These are phyloP conservation scores for Picochlorum sp. DNA, from an alignment of 139 green algal genomes.

Conservation along the genomic window DNA sequence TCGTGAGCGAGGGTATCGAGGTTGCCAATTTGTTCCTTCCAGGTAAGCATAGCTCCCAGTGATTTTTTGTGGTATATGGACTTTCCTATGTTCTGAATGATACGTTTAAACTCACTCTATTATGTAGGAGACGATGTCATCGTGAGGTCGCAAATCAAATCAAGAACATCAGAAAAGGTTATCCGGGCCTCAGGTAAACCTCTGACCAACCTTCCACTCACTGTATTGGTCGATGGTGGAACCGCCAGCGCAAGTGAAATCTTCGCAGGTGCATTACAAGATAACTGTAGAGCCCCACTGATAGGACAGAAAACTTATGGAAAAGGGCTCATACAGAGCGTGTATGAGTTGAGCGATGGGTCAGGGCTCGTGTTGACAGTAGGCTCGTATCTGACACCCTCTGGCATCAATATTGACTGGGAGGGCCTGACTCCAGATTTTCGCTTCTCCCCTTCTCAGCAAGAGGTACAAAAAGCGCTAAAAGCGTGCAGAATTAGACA, in stretches of 20 bases:
- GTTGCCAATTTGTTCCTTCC: conserved; percentile 73
- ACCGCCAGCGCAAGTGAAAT: conserved; percentile 86
- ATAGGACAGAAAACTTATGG: conserved; percentile 73
- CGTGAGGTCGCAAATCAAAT: conserved; percentile 51
- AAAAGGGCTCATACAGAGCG: conserved; percentile 93
- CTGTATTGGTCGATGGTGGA: conserved; percentile 76
- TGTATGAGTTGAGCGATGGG: conserved; percentile 89
- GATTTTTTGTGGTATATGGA: too few species aligned
- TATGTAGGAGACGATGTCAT: conserved; percentile 45
- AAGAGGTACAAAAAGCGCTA: conserved; percentile 2
- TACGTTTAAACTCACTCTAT: conserved; percentile 22
- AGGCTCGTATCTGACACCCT: conserved; percentile 89
- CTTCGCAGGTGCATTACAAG: conserved; percentile 75
- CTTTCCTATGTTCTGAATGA: conserved; percentile 9
- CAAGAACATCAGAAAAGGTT: conserved; percentile 7
- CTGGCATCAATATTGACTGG: conserved; percentile 52
- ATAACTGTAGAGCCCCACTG: conserved; percentile 90
- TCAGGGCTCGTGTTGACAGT: conserved; percentile 86
- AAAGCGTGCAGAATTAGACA: conserved; percentile 5
- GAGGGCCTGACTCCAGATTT: conserved; percentile 61
- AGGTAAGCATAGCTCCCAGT: too few species aligned
- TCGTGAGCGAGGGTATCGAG: conserved; percentile 84
- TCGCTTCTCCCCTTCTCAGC: not conserved
- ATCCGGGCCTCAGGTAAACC: conserved; percentile 13
- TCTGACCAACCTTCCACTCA: conserved; percentile 33